Conservation (phyloP, 345 rosid species). For the Euphorbia pulcherrima region DNA sequence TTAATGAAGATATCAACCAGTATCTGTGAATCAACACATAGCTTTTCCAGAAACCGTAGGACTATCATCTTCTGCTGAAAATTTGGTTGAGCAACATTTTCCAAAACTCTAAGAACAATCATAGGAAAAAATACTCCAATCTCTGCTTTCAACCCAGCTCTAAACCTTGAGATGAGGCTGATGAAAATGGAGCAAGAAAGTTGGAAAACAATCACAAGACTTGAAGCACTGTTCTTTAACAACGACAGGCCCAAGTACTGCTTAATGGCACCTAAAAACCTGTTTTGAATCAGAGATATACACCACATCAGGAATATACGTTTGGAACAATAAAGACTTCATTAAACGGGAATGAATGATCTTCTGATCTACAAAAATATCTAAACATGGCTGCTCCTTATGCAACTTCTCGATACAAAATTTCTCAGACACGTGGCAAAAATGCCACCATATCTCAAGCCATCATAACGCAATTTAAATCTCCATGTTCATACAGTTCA, state of each 20-base stretch:
- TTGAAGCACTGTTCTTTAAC: constrained; percentile 94
- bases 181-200: constrained; percentile 99
- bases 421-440: neutral
- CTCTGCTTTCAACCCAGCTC: constrained; percentile 99
- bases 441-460: neutral
- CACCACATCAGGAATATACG: constrained; percentile 1
- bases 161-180: constrained; percentile 92
- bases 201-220: constrained; percentile 95
- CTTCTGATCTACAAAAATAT: neutral
- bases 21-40: constrained; percentile 94
- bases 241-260: constrained; percentile 90
- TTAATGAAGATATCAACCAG: constrained; percentile 95
- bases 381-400: neutral
- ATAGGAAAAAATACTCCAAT: constrained; percentile 99
- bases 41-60: constrained; percentile 93
- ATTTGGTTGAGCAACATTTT: constrained; percentile 97
- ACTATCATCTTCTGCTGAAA: constrained; percentile 98
- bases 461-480: neutral
- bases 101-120: constrained; percentile 94
- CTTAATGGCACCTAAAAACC: constrained; percentile 98
- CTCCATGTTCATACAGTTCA: neutral
- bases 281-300: constrained; percentile 37
- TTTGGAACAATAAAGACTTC: neutral
- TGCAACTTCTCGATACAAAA: neutral
- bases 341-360: neutral